Conservation (phyloP, 345 rosid genomes). For the Mallotus nudiflorus region DNA sequence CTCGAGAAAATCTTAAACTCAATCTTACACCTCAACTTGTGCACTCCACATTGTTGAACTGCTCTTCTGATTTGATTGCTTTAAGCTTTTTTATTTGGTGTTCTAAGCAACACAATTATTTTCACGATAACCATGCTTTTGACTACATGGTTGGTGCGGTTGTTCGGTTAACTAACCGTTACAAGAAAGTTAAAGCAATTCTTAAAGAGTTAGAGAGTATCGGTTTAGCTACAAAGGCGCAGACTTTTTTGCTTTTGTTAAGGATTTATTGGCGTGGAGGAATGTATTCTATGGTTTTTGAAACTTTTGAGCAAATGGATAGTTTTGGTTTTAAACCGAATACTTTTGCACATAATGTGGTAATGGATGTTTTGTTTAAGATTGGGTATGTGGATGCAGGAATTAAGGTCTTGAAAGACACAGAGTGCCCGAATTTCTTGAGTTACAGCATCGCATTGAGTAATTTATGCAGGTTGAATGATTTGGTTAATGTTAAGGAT, state of each 20-base stretch:
- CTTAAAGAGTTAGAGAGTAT: constrained; percentile 37
- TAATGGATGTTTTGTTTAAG: constrained; percentile 64
- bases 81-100: constrained; percentile 63
- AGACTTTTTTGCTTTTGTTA: constrained; percentile 52
- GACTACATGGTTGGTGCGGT: constrained; percentile 53
- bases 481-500: constrained; percentile 36
- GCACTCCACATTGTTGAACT: constrained; percentile 40
- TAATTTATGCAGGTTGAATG: constrained; percentile 51
- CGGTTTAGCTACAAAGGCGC: constrained; percentile 50
- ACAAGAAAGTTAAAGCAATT: constrained; percentile 36
- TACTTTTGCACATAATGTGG: constrained; percentile 57
- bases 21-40: constrained; percentile 48
- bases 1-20: constrained; percentile 18
- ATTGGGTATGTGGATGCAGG: constrained; percentile 37
- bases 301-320: constrained; percentile 49
- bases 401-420: constrained; percentile 42
- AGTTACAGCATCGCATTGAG: constrained; percentile 59
- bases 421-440: constrained; percentile 48
- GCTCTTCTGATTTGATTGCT: constrained; percentile 60
- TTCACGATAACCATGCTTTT: constrained; percentile 51
- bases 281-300: constrained; percentile 47
- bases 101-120: constrained; percentile 52
- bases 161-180: constrained; percentile 32
- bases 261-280: constrained; percentile 77
- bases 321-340: constrained; percentile 52